These are phyloP conservation scores for Erysimum pusillum DNA, from an alignment of 441 rosid species.

Conservation along the genomic window DNA sequence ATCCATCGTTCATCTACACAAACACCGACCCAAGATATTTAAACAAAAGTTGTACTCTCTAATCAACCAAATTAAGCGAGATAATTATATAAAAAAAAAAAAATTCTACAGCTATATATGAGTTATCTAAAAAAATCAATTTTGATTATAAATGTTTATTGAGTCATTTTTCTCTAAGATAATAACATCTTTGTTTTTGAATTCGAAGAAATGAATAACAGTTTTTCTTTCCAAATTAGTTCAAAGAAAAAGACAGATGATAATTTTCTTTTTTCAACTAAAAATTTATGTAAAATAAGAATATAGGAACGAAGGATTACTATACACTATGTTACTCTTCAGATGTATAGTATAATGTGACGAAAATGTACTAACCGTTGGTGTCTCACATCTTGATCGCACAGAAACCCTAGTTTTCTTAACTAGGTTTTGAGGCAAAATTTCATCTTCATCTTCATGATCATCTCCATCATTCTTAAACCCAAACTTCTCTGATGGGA, in stretches of 20 bases:
- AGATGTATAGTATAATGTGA: conserved; percentile 12
- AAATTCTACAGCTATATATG: neutral
- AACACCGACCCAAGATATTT: conserved; percentile 9
- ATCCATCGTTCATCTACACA: conserved; percentile 91
- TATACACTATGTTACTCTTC: neutral
- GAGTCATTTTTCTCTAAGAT: neutral
- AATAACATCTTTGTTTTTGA: neutral
- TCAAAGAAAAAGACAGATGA: neutral
- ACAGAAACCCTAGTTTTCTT: conserved; percentile 94
- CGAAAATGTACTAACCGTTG: conserved; percentile 66
- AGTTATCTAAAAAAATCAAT: neutral
- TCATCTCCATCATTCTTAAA: conserved; percentile 53
- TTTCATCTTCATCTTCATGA: conserved; percentile 50
- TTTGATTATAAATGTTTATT: neutral
- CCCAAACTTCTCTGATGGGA: conserved; percentile 43
- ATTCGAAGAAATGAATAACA: neutral
- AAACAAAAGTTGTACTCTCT: neutral
- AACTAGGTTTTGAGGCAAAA: conserved; percentile 55
- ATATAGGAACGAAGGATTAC: neutral
- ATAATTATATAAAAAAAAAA: neutral
- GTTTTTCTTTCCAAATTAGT: neutral
- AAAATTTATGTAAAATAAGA: too few relatives aligned
- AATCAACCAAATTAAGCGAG: neutral
- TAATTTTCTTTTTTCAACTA: neutral
- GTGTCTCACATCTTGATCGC: conserved; percentile 82